Evolutionary conservation across 208 protist genomes (phyloP), one percentile per base, ranked within the genome.

Genomic region (Phytomonas francai): DNA sequence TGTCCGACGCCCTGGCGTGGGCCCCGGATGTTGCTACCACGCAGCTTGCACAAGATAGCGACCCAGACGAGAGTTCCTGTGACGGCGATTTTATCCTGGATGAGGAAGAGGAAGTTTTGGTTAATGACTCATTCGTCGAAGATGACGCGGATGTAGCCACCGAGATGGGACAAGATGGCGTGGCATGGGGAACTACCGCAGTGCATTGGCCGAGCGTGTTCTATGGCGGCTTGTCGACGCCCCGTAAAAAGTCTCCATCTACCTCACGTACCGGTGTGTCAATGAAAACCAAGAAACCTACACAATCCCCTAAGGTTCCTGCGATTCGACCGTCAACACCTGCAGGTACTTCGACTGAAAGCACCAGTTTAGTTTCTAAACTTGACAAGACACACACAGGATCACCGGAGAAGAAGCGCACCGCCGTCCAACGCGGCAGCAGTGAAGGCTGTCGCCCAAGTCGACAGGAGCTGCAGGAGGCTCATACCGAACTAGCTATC

Each of bases 401-500:
- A 32, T 45, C 62, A 25, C 58, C 27, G 11, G 33, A 25, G 42
- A 30, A 25, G 63, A 51, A 32, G 56, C 61, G 7, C 32, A 36
- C 31, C 66, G 66, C 9, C 70, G 63, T 14, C 54, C 49, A 12
- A 67, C 66, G 14, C 61, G 45, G 16, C 63, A 68, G n/a, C 63
- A 75, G 62, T 79, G 74, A 71, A 67, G 68, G 8, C 59, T 78
- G 1, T 79, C 4, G 2, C 4, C 4, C 4, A 19, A 49, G 16
- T 49, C 39, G 7, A 49, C 39, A 82, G 45, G 80, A 83, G 60
- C 64, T 85, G 36, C 59, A 80, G 32, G 72, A 65, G 19, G 65
- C 74, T 27, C 88, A 94, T 77, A 89, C 86, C 34, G 60, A 70
- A 6, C 59, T 94, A 68, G 88, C 88, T 4, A 66, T 75, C 42